These are phyloP conservation scores for Diplocarpon mali DNA, from an alignment of 2,329 filamentous ascomycete species.

Conservation along the genomic window DNA sequence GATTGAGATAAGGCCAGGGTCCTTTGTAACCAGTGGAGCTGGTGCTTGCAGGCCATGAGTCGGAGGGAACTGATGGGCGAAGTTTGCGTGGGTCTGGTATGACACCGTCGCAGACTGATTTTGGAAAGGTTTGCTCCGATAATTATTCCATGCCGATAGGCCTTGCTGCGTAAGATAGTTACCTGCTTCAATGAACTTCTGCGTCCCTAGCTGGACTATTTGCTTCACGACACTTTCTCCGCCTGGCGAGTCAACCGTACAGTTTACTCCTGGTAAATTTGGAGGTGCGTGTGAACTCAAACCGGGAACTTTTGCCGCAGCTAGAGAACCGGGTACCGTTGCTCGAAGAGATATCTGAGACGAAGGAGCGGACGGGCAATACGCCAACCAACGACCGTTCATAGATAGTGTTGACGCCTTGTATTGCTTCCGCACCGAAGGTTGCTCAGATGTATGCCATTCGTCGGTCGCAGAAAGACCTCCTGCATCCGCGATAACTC, in stretches of 20 bases:
- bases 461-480: slow-evolving; percentile 19
- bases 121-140: slow-evolving; percentile 54
- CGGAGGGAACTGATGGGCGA: slow-evolving; percentile 52
- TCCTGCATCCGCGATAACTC: slow-evolving; percentile 31
- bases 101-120: slow-evolving; percentile 33
- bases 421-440: slow-evolving; percentile 25
- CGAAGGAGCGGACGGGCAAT: slow-evolving; percentile 60
- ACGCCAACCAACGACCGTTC: slow-evolving; percentile 65
- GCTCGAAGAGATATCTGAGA: slow-evolving; percentile 61
- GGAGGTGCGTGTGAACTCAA: slow-evolving; percentile 53
- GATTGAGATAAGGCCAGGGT: slow-evolving; percentile 65
- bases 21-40: slow-evolving; percentile 37
- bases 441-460: slow-evolving; percentile 32
- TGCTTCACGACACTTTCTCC: slow-evolving; percentile 64
- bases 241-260: slow-evolving; percentile 61
- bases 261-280: slow-evolving; percentile 54
- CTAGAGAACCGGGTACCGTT: slow-evolving; percentile 43
- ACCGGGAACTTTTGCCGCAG: slow-evolving; percentile 43
- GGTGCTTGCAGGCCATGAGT: slow-evolving; percentile 57
- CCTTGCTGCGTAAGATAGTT: slow-evolving; percentile 71
- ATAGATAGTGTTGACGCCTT: slow-evolving; percentile 59
- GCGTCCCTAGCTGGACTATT: slow-evolving; percentile 67
- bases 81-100: slow-evolving; percentile 22
- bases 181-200: slow-evolving; percentile 64
- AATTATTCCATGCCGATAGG: slow-evolving; percentile 66